These are phyloP conservation scores for Mucor lusitanicus DNA, from an alignment of 371 early-diverging fungal species.

Conservation along the genomic window DNA sequence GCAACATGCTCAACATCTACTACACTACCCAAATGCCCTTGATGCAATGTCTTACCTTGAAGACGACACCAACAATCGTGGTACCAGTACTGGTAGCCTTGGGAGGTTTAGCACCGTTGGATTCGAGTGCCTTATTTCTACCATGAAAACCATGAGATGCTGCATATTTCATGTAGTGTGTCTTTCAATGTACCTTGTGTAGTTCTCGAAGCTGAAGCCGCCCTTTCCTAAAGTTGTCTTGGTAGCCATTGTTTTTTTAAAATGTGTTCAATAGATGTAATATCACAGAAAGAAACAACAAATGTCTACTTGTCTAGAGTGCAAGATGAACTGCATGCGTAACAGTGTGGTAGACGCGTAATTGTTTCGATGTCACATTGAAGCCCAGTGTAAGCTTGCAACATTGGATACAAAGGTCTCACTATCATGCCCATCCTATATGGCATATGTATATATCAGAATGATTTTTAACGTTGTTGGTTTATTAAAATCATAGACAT, in stretches of 20 bases:
- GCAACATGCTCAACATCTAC: not conserved
- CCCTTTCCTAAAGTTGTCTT: conserved; percentile 49
- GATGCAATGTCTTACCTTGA: conserved; percentile 62
- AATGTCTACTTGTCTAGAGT: not conserved
- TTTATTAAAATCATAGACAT: not conserved
- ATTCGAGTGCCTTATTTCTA: conserved; percentile 77
- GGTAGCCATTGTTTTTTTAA: conserved; percentile 32
- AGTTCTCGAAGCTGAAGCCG: conserved; percentile 88
- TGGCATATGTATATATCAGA: too few species aligned
- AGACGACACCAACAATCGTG: conserved; percentile 95
- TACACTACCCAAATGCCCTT: too few species aligned
- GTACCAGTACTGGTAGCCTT: conserved; percentile 98
- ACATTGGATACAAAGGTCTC: not conserved
- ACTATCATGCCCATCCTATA: not conserved
- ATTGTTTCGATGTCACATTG: conserved; percentile 9
- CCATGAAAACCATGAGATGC: not conserved
- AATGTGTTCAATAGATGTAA: not conserved
- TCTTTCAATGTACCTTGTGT: conserved; percentile 59
- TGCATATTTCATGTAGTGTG: not conserved
- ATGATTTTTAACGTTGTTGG: not conserved
- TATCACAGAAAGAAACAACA: not conserved
- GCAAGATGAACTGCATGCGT: conserved; percentile 5
- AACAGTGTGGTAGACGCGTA: conserved; percentile 8
- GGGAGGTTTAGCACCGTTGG: conserved; percentile 81
- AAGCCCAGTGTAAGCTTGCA: not conserved